Percentiles rank a stretch among this genome's conserved stretches.
Conservation (phyloP, 768 basidiomycete genomes). For the Hemileccinum impolitum region DNA sequence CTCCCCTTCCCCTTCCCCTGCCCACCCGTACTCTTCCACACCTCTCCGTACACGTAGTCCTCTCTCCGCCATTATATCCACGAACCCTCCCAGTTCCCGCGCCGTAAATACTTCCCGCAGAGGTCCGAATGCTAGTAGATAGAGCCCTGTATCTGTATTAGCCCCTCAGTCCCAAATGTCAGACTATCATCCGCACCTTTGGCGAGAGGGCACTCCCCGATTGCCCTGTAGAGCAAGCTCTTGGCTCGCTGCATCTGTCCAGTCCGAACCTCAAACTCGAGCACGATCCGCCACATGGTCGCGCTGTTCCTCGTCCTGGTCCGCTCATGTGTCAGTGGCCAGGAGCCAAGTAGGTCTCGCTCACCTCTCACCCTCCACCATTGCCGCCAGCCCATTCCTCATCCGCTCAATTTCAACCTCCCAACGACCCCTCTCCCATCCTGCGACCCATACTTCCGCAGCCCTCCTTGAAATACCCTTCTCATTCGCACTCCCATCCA, state of each 20-base stretch:
- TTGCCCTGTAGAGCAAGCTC: slow-evolving; percentile 67
- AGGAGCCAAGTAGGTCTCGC: slow-evolving; percentile 9
- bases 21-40: slow-evolving; percentile 45
- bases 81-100: slow-evolving; percentile 57
- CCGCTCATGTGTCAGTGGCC: slow-evolving; percentile 8
- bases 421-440: slow-evolving; percentile 79
- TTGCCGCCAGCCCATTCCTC: slow-evolving; percentile 56
- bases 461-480: slow-evolving; percentile 59
- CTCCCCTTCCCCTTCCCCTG: slow-evolving; percentile 8
- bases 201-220: slow-evolving; percentile 68
- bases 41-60: slow-evolving; percentile 61
- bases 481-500: slow-evolving; percentile 34
- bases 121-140: slow-evolving; percentile 73
- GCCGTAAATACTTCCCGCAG: slow-evolving; percentile 59
- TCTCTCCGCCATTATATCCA: slow-evolving; percentile 75
- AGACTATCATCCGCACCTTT: slow-evolving; percentile 49
- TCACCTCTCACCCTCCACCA: slow-evolving; percentile 67
- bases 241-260: slow-evolving; percentile 62
- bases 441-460: slow-evolving; percentile 73
- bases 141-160: slow-evolving; percentile 50
- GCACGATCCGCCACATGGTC: slow-evolving; percentile 66
- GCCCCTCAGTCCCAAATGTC: slow-evolving; percentile 5
- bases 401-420: slow-evolving; percentile 66
- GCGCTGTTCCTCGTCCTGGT: slow-evolving; percentile 63
- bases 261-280: slow-evolving; percentile 73